Percentiles rank a stretch among this genome's conserved stretches.
These are phyloP conservation scores for Beauveria sp. DNA, from an alignment of 2,329 filamentous ascomycete species.

Conservation along the genomic window DNA sequence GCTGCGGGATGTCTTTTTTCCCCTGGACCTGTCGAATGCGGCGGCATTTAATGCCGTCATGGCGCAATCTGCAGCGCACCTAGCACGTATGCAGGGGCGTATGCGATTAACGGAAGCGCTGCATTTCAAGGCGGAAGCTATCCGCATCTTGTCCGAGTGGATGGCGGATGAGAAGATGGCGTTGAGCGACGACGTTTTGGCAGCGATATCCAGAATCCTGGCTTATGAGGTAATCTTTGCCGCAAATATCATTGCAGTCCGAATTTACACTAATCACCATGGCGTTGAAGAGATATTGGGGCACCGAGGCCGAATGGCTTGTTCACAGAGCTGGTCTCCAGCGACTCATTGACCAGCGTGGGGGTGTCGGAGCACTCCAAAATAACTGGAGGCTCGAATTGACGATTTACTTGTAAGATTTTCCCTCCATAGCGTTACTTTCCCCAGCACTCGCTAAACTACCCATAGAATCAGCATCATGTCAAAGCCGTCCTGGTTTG, in stretches of 20 bases:
- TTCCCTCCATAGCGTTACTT: not conserved
- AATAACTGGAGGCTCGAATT: constrained; percentile 6
- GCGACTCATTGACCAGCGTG: not conserved
- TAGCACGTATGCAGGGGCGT: constrained; percentile 26
- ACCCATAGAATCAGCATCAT: not conserved
- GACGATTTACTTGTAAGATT: not conserved
- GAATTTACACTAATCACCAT: not conserved
- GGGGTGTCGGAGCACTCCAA: not conserved
- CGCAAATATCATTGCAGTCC: not conserved
- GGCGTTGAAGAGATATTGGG: not conserved
- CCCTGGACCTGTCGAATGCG: constrained; percentile 31
- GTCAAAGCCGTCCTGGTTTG: constrained; percentile 3
- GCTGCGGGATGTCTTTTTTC: constrained; percentile 33
- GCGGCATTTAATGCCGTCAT: constrained; percentile 33
- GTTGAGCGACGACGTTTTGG: constrained; percentile 23
- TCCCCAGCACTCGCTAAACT: not conserved
- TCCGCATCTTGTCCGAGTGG: constrained; percentile 27
- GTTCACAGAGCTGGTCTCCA: not conserved
- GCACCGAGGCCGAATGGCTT: constrained; percentile 6
- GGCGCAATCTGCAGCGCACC: constrained; percentile 32
- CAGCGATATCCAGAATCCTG: not conserved
- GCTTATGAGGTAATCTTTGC: not conserved
- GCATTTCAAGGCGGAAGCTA: constrained; percentile 27
- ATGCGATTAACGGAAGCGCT: constrained; percentile 20
- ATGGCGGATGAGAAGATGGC: constrained; percentile 22